Conservation (phyloP, 164 flowering plant genomes). For the Aristolochia fimbriata region DNA sequence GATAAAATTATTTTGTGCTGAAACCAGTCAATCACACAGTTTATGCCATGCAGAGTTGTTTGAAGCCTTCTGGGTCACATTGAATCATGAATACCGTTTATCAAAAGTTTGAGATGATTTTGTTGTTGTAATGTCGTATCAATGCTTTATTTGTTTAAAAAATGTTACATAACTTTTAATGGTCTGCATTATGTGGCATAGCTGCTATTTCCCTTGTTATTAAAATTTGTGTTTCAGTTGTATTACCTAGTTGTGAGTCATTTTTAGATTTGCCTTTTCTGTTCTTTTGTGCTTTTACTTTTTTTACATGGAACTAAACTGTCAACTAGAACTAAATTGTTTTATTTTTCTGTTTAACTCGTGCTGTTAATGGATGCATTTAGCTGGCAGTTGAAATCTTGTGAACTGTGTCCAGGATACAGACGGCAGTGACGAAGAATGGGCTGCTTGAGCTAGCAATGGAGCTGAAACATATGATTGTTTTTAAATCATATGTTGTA, state of each 20-base stretch:
- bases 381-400: background rate
- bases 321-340: background rate
- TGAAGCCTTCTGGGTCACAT: background rate
- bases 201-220: no score
- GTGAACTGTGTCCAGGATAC: constrained; percentile 22
- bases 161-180: no score
- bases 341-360: background rate
- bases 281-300: no score
- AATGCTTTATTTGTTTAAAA: no score
- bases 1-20: no score
- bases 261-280: background rate
- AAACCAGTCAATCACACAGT: no score
- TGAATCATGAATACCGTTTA: background rate
- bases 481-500: no score
- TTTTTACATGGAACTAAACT: background rate
- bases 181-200: no score
- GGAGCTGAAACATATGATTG: no score
- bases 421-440: constrained; percentile 46
- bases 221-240: background rate
- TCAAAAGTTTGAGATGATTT: no score
- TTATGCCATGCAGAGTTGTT: no score
- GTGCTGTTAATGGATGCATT: background rate
- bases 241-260: background rate
- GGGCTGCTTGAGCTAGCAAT: constrained; percentile 26
- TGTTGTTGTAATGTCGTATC: no score